These are phyloP conservation scores for Aspergillus haitiensis DNA, from an alignment of 495 filamentous ascomycete genomes.

Conservation along the genomic window DNA sequence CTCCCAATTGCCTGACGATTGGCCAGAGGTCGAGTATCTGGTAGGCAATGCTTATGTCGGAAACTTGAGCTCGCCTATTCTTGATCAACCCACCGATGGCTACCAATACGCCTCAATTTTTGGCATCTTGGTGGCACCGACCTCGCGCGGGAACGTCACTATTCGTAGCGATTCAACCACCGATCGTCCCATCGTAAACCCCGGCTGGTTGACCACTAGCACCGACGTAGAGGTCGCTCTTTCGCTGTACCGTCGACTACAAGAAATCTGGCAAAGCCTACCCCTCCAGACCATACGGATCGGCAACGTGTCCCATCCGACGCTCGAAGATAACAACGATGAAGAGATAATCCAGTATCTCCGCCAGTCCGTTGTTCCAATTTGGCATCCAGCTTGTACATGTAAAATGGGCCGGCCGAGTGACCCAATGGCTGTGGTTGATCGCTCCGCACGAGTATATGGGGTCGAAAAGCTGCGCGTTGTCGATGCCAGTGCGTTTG, in stretches of 20 bases:
- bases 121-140: slow-evolving; percentile 43
- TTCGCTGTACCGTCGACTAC: slow-evolving; percentile 51
- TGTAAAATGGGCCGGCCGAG: slow-evolving; percentile 50
- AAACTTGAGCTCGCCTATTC: slow-evolving; percentile 39
- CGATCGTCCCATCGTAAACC: slow-evolving; percentile 55
- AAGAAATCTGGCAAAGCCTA: slow-evolving; percentile 35
- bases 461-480: slow-evolving; percentile 55
- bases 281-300: slow-evolving; percentile 40
- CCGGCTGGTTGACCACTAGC: slow-evolving; percentile 53
- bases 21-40: slow-evolving; percentile 58
- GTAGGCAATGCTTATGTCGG: slow-evolving; percentile 35
- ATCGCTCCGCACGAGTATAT: slow-evolving; percentile 49
- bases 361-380: slow-evolving; percentile 39
- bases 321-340: slow-evolving; percentile 46
- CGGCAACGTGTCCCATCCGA: slow-evolving; percentile 55
- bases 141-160: slow-evolving; percentile 56
- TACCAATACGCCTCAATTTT: slow-evolving; percentile 50
- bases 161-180: slow-evolving; percentile 42
- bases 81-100: slow-evolving; percentile 36
- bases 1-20: slow-evolving; percentile 48
- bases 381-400: slow-evolving; percentile 55
- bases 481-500: slow-evolving; percentile 60
- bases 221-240: slow-evolving; percentile 55
- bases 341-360: slow-evolving; percentile 52
- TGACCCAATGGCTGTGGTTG: slow-evolving; percentile 56